Conservation (phyloP, 139 green algal genomes). For the Haematococcus lacustris region DNA sequence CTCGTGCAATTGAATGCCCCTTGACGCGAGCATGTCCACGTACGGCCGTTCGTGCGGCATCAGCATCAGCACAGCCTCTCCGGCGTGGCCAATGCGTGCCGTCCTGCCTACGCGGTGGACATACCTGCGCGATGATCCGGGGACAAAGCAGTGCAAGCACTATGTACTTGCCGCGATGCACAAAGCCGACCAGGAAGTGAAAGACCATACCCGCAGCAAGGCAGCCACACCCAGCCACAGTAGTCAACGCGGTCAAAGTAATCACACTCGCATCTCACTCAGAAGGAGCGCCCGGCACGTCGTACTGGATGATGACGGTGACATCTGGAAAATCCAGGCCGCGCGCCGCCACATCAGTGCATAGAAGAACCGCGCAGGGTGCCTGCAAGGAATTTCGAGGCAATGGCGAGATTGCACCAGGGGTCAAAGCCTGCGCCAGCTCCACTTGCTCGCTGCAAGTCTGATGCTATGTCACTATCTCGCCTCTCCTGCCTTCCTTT, state of each 20-base stretch:
- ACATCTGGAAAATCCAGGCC: constrained; percentile 91
- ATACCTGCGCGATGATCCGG: constrained; percentile 46
- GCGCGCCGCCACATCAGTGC: constrained; percentile 77
- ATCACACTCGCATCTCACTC: no score
- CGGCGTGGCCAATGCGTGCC: constrained; percentile 71
- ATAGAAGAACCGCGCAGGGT: constrained; percentile 63
- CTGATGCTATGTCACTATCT: no score
- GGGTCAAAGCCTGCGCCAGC: no score
- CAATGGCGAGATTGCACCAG: no score
- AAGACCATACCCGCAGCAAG: no score
- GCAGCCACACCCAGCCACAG: no score
- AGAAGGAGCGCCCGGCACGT: constrained; percentile 72
- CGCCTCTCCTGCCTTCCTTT: no score
- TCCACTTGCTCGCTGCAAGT: no score
- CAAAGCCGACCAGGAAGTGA: no score
- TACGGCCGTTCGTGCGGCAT: constrained; percentile 78
- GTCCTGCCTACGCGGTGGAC: constrained; percentile 84
- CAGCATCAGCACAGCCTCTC: constrained; percentile 83
- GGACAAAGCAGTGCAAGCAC: no score
- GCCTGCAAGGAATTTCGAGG: constrained; percentile 36
- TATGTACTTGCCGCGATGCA: no score
- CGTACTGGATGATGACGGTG: constrained; percentile 84
- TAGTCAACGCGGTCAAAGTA: no score
- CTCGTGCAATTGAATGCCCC: constrained; percentile 35
- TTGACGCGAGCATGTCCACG: constrained; percentile 51